These are phyloP conservation scores for Jamesozyma hellenica DNA, from an alignment of 805 yeast genomes.

Conservation along the genomic window DNA sequence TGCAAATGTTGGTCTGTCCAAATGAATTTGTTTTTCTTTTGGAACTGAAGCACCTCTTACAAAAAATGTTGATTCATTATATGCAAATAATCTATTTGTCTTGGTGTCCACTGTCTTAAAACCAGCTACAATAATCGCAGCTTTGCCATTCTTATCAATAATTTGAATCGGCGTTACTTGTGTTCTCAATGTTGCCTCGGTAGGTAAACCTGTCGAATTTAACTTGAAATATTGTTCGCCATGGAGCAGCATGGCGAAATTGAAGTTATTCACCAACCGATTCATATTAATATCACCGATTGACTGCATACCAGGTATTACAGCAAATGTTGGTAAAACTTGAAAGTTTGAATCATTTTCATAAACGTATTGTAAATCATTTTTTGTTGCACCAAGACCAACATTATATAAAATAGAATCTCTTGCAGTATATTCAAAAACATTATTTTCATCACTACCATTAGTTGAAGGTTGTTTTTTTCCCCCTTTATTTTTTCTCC, in stretches of 20 bases:
- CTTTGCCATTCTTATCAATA: conserved; percentile 78
- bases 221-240: conserved; percentile 90
- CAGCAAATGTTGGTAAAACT: conserved; percentile 83
- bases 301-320: conserved; percentile 70
- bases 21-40: conserved; percentile 40
- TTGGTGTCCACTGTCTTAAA: conserved; percentile 56
- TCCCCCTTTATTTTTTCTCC: not conserved
- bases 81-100: conserved; percentile 61
- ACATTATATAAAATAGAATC: conserved; percentile 78
- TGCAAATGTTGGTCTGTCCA: conserved; percentile 49
- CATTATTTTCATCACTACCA: conserved; percentile 21
- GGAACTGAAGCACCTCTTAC: conserved; percentile 59
- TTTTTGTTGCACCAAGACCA: conserved; percentile 76
- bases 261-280: conserved; percentile 64
- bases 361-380: conserved; percentile 67
- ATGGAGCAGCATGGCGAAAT: conserved; percentile 81
- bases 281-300: conserved; percentile 44
- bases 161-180: conserved; percentile 60
- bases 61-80: conserved; percentile 78
- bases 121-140: conserved; percentile 63
- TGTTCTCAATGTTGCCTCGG: conserved; percentile 53
- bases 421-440: conserved; percentile 51
- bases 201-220: conserved; percentile 65
- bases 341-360: conserved; percentile 73
- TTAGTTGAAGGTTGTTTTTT: conserved; percentile 23